phyloP scores from a whole-genome alignment of 2,329 filamentous ascomycete species.

The Coniochaeta prunicola region DNA sequence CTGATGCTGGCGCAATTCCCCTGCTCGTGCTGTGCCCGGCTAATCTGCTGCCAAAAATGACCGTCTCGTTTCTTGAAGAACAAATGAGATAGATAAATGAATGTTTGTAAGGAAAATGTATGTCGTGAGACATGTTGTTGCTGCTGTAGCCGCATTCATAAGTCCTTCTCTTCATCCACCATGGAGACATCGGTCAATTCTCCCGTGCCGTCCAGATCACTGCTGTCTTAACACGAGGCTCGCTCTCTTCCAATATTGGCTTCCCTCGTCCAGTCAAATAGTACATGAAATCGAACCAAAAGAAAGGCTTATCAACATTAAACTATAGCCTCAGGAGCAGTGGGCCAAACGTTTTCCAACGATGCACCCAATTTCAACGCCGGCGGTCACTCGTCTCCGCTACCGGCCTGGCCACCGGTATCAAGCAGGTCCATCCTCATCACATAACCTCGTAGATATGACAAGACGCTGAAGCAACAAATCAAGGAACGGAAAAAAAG shows the following conservation, averaged over 20 bases:
- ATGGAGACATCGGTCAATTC: neutral
- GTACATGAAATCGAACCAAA: slow-evolving; percentile 4
- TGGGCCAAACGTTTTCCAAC: neutral
- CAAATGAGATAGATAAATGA: neutral
- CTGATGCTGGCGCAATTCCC: neutral
- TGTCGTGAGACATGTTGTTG: slow-evolving; percentile 9
- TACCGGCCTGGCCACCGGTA: neutral
- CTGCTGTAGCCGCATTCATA: neutral
- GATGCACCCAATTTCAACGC: neutral
- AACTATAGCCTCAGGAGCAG: neutral
- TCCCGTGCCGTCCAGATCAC: neutral
- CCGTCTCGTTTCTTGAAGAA: neutral
- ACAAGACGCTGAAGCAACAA: neutral
- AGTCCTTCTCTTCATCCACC: neutral
- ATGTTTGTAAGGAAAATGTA: neutral
- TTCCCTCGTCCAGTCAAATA: neutral
- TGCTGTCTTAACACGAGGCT: slow-evolving; percentile 6
- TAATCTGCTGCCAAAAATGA: neutral
- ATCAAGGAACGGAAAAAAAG: slow-evolving; percentile 14
- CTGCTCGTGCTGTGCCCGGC: neutral
- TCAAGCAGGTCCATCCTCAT: neutral
- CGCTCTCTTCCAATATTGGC: slow-evolving; percentile 7
- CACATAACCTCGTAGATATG: neutral
- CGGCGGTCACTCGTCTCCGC: neutral
- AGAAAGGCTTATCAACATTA: neutral